Evolutionary conservation across 2,329 filamentous ascomycete genomes (phyloP).

Genomic region (Pseudocercospora ulei): DNA sequence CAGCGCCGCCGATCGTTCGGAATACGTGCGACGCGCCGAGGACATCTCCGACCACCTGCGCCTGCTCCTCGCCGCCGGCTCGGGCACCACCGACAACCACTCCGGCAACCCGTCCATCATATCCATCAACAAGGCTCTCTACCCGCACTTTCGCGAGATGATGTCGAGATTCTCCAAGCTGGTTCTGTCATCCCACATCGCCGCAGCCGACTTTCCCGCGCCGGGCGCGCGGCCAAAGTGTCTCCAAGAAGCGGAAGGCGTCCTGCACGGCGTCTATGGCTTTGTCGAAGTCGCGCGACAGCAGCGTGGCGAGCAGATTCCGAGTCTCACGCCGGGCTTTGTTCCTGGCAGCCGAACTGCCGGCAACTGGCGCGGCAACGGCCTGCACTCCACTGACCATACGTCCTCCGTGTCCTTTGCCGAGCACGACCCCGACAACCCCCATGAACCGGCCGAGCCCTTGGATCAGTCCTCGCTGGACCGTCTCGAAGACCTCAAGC

Average conservation of each 20-base stretch:
- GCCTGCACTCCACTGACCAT: slow-evolving; percentile 53
- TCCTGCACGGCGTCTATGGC: slow-evolving; percentile 84
- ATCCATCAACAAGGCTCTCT: slow-evolving; percentile 91
- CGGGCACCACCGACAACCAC: slow-evolving; percentile 95
- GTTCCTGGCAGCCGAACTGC: slow-evolving; percentile 73
- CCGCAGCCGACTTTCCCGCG: slow-evolving; percentile 88
- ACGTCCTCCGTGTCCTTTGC: slow-evolving; percentile 60
- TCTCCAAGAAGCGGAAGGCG: slow-evolving; percentile 91
- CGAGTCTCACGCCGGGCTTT: slow-evolving; percentile 86
- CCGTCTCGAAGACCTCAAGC: slow-evolving; percentile 73
- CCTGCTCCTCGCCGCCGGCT: slow-evolving; percentile 85
- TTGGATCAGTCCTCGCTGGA: slow-evolving; percentile 72
- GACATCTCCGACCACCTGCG: slow-evolving; percentile 96
- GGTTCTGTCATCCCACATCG: slow-evolving; percentile 94
- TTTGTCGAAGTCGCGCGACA: slow-evolving; percentile 93
- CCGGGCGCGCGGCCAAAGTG: slow-evolving; percentile 92
- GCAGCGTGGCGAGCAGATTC: slow-evolving; percentile 86
- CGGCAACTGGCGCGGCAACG: slow-evolving; percentile 74
- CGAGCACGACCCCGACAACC: slow-evolving; percentile 72
- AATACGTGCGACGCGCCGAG: slow-evolving; percentile 90
- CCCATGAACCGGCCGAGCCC: slow-evolving; percentile 59
- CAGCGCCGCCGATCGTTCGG: slow-evolving; percentile 67
- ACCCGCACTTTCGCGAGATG: slow-evolving; percentile 96
- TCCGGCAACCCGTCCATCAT: slow-evolving; percentile 99
- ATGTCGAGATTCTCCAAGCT: slow-evolving; percentile 99